Evolutionary conservation across 345 rosid species (phyloP), one percentile per base, ranked within the genome.

Genomic region (Aquilaria yunnanensis): DNA sequence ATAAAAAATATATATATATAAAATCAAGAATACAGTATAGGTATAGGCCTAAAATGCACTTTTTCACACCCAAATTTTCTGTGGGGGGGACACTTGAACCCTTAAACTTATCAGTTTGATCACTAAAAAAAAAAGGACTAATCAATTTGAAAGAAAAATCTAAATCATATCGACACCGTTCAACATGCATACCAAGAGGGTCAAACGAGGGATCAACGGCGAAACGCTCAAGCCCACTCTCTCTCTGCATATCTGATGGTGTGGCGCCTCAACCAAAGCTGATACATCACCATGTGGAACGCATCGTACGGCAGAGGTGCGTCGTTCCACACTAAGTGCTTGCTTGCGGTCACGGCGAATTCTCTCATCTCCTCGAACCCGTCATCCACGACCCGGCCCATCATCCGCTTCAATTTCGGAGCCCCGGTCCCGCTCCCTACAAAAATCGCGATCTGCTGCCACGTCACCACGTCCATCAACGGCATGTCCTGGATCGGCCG

Each of bases 191-290:
- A 23, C 23, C 23, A 23, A 23, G 23, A 23, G 23, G 23, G n/a
- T 9, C 14, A 41, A 13, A 11, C 9, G 30, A n/a, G 12, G 30
- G 0, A n/a, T 12, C 47, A 43, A 57, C 13, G 41, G 54, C 6
- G 2, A 11, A 49, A 30, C 30, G 32, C 32, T 11, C 52, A 69
- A 8, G 56, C 80, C 62, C 60, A 65, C 61, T 70, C 64, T 23
- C 69, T 65, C 46, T 77, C 76, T 2, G 76, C 70, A 61, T 80
- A 82, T 72, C 88, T 67, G 47, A 82, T 82, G n/a, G 77, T 50
- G 75, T 85, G 90, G 60, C 90, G 75, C 58, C 84, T 67, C 41
- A 73, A 60, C 91, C 91, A 80, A 11, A 82, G 87, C 73, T 82
- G 84, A 76, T 82, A 85, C 82, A 82, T 73, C 70, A 80, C 75